phyloP scores from a whole-genome alignment of 164 flowering plant genomes.

The Euptelea pleiosperma region DNA sequence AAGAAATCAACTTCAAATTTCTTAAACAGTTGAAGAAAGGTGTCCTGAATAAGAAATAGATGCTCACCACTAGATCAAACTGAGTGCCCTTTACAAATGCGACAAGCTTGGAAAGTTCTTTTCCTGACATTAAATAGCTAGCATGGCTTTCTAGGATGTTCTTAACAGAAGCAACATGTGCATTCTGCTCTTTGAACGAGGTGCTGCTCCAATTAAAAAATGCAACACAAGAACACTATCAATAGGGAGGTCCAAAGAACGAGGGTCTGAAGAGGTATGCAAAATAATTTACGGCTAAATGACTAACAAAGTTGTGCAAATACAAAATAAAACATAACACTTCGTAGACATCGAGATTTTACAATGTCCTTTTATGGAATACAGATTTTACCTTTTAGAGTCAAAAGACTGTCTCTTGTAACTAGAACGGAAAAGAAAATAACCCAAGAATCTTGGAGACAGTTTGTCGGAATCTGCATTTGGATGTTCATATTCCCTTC shows the following conservation, averaged over 20 bases:
- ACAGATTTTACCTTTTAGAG: slow-evolving; percentile 49
- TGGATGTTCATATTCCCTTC: slow-evolving; percentile 79
- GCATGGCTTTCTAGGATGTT: slow-evolving; percentile 97
- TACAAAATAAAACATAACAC: background rate
- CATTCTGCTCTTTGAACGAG: slow-evolving; percentile 81
- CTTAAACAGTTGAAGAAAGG: background rate
- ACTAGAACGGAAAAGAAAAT: slow-evolving; percentile 77
- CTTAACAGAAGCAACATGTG: slow-evolving; percentile 88
- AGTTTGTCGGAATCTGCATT: slow-evolving; percentile 64
- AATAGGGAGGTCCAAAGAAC: background rate
- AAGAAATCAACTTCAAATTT: slow-evolving; percentile 9
- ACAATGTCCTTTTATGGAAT: background rate
- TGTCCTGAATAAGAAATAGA: background rate
- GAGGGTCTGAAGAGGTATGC: background rate
- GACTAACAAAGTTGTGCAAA: background rate
- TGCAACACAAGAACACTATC: background rate
- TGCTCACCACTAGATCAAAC: slow-evolving; percentile 87
- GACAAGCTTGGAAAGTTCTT: slow-evolving; percentile 95
- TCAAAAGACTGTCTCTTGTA: slow-evolving; percentile 57
- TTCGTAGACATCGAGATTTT: background rate
- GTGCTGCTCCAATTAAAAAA: slow-evolving; percentile 36
- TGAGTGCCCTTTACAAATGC: slow-evolving; percentile 99
- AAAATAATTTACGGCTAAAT: background rate
- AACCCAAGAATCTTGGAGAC: slow-evolving; percentile 88
- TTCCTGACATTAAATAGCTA: slow-evolving; percentile 92